These are phyloP conservation scores for Herpetospermum pedunculosum DNA, from an alignment of 306 rosid species.

Conservation along the genomic window DNA sequence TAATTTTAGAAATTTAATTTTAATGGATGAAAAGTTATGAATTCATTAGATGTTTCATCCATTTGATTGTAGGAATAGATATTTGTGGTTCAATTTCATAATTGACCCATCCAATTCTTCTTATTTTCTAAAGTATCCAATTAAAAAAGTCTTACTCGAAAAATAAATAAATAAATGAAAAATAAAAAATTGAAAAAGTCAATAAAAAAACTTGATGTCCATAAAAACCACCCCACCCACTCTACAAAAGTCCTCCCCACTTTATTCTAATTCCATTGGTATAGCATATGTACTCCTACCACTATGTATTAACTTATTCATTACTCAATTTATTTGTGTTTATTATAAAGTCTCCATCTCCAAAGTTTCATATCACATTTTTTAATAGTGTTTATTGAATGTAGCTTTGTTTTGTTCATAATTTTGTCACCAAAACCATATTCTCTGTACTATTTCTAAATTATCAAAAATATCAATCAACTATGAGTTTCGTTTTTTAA, in stretches of 20 bases:
- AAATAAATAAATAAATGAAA: too few species aligned
- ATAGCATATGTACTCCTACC: neutral
- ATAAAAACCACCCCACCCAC: constrained; percentile 1
- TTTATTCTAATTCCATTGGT: constrained; percentile 7
- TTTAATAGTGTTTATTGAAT: neutral
- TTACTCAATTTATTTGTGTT: neutral
- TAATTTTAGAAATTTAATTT: neutral
- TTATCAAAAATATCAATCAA: too few species aligned
- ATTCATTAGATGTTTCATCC: neutral
- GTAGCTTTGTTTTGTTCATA: neutral
- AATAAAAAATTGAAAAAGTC: too few species aligned
- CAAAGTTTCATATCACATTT: neutral
- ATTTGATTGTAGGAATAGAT: neutral
- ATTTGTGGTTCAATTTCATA: neutral
- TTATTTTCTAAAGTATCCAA: neutral
- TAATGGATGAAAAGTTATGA: neutral
- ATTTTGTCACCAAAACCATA: neutral
- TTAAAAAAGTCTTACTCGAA: neutral
- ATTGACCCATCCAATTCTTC: neutral
- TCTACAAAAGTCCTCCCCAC: neutral
- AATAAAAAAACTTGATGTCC: neutral
- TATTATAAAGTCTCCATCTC: neutral
- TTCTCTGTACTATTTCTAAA: neutral
- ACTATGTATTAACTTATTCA: neutral
- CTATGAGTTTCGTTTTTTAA: too few species aligned